These are phyloP conservation scores for Lactarius evosmus DNA, from an alignment of 768 basidiomycete genomes.

Conservation along the genomic window DNA sequence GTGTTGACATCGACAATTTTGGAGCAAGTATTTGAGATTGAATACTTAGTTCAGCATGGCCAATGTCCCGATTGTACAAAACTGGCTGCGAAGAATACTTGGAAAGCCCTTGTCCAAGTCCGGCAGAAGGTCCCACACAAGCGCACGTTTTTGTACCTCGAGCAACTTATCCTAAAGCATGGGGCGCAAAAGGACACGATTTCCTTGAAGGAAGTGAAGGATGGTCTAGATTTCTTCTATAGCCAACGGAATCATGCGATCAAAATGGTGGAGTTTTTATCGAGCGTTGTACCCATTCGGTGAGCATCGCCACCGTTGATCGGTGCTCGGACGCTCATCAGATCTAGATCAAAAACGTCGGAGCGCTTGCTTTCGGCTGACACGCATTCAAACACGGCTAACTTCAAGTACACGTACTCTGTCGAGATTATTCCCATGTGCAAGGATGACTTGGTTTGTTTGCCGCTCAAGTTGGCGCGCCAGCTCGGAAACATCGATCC, in stretches of 20 bases:
- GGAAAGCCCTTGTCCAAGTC: conserved; percentile 98
- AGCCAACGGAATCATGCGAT: conserved; percentile 84
- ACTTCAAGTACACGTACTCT: conserved; percentile 96
- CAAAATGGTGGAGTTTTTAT: conserved; percentile 95
- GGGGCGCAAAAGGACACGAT: conserved; percentile 96
- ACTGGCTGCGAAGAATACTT: conserved; percentile 97
- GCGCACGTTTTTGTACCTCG: conserved; percentile 94
- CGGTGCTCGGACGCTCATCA: conserved; percentile 11
- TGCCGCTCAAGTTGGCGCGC: conserved; percentile 80
- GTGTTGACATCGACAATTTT: conserved; percentile 93
- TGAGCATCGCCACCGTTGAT: conserved; percentile 38
- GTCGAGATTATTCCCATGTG: conserved; percentile 96
- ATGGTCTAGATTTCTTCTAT: conserved; percentile 98
- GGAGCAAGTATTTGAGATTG: conserved; percentile 96
- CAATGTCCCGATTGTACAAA: conserved; percentile 94
- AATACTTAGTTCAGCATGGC: conserved; percentile 90
- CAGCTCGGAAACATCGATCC: conserved; percentile 85
- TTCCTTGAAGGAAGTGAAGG: conserved; percentile 85
- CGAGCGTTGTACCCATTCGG: conserved; percentile 84
- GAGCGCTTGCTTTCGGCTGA: conserved; percentile 94
- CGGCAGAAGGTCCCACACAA: conserved; percentile 98
- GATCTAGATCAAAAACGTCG: conserved; percentile 76
- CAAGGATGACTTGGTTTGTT: conserved; percentile 94
- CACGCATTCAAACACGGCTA: conserved; percentile 88
- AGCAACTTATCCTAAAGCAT: conserved; percentile 95